phyloP scores from a whole-genome alignment of 345 rosid species.

The Lenwebbia sp. region DNA sequence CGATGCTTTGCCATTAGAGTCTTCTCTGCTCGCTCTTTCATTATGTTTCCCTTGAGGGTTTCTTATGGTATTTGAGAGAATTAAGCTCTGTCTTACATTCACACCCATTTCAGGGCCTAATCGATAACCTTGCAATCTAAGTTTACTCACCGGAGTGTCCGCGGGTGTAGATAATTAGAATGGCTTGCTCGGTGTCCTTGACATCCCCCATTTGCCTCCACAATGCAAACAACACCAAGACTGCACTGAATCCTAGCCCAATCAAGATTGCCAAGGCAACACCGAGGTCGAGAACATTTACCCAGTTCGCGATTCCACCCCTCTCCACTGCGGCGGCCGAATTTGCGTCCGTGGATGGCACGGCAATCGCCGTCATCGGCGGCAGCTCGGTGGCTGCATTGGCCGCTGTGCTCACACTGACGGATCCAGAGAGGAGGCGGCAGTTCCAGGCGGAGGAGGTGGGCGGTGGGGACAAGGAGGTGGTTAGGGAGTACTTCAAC shows the following conservation, averaged over 20 bases:
- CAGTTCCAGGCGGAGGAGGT: constrained; percentile 83
- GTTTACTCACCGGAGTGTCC: not conserved
- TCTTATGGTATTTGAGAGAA: not conserved
- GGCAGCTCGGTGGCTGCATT: constrained; percentile 87
- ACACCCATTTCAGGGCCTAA: not conserved
- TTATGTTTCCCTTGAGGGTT: not conserved
- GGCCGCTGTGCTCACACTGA: constrained; percentile 60
- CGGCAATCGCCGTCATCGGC: constrained; percentile 64
- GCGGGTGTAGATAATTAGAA: not conserved
- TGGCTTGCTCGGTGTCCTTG: constrained; percentile 58
- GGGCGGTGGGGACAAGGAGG: constrained; percentile 89
- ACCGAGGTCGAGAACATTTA: not conserved
- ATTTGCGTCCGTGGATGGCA: constrained; percentile 35
- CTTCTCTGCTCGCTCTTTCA: not conserved
- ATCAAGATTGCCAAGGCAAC: not conserved
- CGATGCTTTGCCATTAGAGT: not conserved
- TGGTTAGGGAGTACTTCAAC: constrained; percentile 83
- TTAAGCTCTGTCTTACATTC: not conserved
- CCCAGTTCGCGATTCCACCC: constrained; percentile 22
- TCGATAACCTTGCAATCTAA: not conserved
- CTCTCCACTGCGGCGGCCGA: constrained; percentile 32
- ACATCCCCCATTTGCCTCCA: constrained; percentile 26
- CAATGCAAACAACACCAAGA: not conserved
- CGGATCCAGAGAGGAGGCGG: constrained; percentile 81
- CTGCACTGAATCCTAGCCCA: constrained; percentile 13